Evolutionary conservation across 257 asterid species (phyloP), one percentile per base, ranked within the genome.

Genomic region (Solanum lycopersicoides): DNA sequence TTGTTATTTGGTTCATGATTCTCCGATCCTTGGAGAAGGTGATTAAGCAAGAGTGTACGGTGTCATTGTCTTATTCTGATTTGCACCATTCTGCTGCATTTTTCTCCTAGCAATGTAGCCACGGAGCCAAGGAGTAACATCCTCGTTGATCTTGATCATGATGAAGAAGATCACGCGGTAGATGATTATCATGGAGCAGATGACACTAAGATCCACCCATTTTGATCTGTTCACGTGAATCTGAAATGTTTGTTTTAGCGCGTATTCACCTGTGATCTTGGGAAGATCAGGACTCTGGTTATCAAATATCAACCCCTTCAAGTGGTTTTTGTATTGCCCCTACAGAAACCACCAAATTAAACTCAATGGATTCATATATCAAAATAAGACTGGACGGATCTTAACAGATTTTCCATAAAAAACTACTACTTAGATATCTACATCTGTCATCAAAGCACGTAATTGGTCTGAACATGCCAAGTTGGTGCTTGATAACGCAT

Each of bases 71-170:
- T 34, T 74, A 59, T 93, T 92, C 91, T 88, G 96, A 86, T 83
- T 92, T 16, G 92, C 95, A 80, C 88, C 93, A 88, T 92, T 95
- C 87, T 88, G 93, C 73, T 93, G 93, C 93, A 95, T 93, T 92
- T 95, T 94, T 89, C 98, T 94, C 89, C 98, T 91, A 12, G 98
- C 98, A n/a, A 95, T 86, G 87, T 91, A 94, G 25, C 99, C 98
- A 2, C 98, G 95, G 68, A 95, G 92, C 98, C 98, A 95, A 4
- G 98, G 99, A 9, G 99, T 97, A 13, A 97, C 96, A 5, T 95
- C 99, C 94, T 97, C 99, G 56, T 92, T 97, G 16, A 95, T 89
- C 88, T 97, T 97, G 93, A 97, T 97, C 95, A 95, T 89, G 87
- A 94, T 60, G 94, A 95, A 97, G 95, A 97, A 97, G 86, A 97